Evolutionary conservation across 345 rosid genomes (phyloP), one percentile per base, ranked within the genome.

Genomic region (Citrus mangshanensis): DNA sequence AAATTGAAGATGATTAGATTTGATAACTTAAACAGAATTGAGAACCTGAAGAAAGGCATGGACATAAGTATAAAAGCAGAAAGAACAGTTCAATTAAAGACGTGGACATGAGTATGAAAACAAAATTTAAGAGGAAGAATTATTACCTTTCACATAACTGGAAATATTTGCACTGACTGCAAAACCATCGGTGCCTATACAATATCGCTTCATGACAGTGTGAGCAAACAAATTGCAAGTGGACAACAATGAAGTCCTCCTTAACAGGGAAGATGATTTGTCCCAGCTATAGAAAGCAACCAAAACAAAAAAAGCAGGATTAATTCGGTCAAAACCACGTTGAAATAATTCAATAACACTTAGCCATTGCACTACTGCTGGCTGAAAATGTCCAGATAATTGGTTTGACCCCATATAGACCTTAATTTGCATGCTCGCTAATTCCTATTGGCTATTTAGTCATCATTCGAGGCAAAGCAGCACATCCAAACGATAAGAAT

Each of bases 61-160:
- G 22, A 54, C 25, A 24, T 12, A 42, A 5, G 32, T 6, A 13
- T 18, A 10, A 42, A 6, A 40, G 34, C 32, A 42, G 42, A 68
- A 30, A 68, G 56, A 22, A 12, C 21, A 24, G 4, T 40, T 42
- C 22, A 46, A 46, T 46, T 40, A 4, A 58, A 61, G 49, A 69
- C 16, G 5, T 7, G 38, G 22, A 6, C 8, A 40, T 19, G 2
- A 37, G 55, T 25, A 22, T 18, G 62, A 55, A 60, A 32, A 54
- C 1, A 21, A 38, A 9, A 25, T 34, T 18, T 30, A 65, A 65
- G 1, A 56, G 66, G 64, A 24, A 77, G 25, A 80, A 35, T 35
- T 8, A 28, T 75, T 79, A 91, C 95, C 88, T 88, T 78, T 84
- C 88, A 84, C 97, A 94, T n/a, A 91, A 74, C 56, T 91, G 91